Percentiles rank a stretch among this genome's conserved stretches.
Evolutionary conservation across 306 rosid species (phyloP).

Genomic region (Glycine tomentella): DNA sequence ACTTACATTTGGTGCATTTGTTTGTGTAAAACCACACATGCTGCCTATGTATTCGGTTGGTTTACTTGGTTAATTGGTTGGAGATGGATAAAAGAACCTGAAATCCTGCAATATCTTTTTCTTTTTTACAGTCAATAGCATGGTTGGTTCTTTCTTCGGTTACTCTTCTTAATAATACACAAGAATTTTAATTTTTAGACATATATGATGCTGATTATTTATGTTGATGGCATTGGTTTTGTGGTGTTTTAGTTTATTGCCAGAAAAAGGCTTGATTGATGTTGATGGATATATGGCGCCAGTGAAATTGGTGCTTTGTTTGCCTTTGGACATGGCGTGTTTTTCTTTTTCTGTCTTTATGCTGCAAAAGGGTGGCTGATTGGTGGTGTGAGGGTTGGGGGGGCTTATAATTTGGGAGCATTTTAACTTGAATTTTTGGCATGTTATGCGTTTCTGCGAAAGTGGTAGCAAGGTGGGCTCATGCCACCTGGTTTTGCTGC

Average conservation of each 20-base stretch:
- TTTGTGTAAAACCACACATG: conserved; percentile 81
- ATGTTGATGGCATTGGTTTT: background rate
- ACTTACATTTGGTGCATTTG: conserved; percentile 62
- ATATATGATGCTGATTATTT: conserved; percentile 3
- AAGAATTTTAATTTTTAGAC: conserved; percentile 46
- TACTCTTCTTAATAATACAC: conserved; percentile 60
- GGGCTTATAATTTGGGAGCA: conserved; percentile 50
- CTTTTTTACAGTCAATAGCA: conserved; percentile 54
- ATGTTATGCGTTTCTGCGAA: conserved; percentile 55
- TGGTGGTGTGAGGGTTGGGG: conserved; percentile 45
- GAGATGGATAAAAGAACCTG: conserved; percentile 61
- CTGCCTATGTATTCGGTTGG: conserved; percentile 49
- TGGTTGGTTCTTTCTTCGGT: conserved; percentile 63
- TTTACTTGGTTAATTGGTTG: conserved; percentile 44
- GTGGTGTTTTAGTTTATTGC: conserved; percentile 35
- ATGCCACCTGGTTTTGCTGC: conserved; percentile 63
- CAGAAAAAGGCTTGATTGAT: conserved; percentile 48
- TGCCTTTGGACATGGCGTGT: conserved; percentile 50
- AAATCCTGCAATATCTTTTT: conserved; percentile 48
- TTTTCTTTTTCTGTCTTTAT: conserved; percentile 54
- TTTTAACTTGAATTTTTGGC: conserved; percentile 59
- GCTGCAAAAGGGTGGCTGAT: conserved; percentile 53
- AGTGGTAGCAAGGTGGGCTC: conserved; percentile 62
- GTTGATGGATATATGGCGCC: conserved; percentile 29
- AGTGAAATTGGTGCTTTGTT: conserved; percentile 53